phyloP scores from a whole-genome alignment of 352 stramenopile genomes.

The Phytopythium ostracodes region DNA sequence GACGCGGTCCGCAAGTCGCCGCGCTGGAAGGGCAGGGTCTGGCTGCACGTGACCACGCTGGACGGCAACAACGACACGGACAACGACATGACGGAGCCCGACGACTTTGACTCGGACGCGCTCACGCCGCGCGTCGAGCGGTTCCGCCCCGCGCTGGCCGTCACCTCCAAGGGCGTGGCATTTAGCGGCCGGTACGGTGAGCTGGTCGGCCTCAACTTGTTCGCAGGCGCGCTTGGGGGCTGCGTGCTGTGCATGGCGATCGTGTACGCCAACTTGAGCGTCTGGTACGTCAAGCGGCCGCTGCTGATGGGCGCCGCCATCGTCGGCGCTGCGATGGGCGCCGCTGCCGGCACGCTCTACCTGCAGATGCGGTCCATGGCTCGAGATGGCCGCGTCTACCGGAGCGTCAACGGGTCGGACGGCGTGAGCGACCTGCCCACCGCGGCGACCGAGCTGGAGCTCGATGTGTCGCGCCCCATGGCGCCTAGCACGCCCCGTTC shows the following conservation, averaged over 20 bases:
- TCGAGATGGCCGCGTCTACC: not conserved
- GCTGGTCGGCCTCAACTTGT: conserved; percentile 27
- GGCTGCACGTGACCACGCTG: conserved; percentile 39
- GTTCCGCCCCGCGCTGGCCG: conserved; percentile 29
- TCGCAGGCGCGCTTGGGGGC: conserved; percentile 26
- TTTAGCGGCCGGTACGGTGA: conserved; percentile 29
- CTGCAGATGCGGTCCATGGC: not conserved
- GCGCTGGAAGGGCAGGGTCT: conserved; percentile 45
- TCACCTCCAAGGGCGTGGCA: conserved; percentile 17
- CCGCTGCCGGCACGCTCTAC: conserved; percentile 18
- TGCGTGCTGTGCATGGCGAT: conserved; percentile 26
- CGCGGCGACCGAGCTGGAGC: conserved; percentile 35
- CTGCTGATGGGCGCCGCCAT: conserved; percentile 26
- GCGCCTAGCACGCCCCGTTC: conserved; percentile 33
- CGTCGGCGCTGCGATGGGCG: conserved; percentile 25
- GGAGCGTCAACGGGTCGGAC: conserved; percentile 13
- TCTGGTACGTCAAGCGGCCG: conserved; percentile 35
- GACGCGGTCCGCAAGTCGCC: conserved; percentile 33
- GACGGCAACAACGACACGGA: conserved; percentile 9
- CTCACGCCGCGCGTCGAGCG: conserved; percentile 26
- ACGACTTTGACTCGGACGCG: conserved; percentile 21
- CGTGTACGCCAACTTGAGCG: conserved; percentile 22
- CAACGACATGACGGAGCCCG: conserved; percentile 30
- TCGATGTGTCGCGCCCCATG: conserved; percentile 28
- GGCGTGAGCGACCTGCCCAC: conserved; percentile 22